These are phyloP conservation scores for Grigorovia jiainica DNA, from an alignment of 805 yeast species.

Conservation along the genomic window DNA sequence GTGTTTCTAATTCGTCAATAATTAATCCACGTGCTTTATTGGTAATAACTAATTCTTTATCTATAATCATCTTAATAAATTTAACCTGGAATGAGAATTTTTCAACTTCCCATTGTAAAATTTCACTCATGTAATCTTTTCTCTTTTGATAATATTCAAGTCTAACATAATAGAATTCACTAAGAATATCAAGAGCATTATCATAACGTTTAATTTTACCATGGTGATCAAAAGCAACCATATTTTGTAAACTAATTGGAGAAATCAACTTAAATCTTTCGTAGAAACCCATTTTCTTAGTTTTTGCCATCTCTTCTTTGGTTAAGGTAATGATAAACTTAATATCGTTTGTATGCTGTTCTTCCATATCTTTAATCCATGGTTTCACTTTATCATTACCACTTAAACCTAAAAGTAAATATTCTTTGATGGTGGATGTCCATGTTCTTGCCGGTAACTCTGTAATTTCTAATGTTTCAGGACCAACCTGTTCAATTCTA, in stretches of 20 bases:
- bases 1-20: constrained; percentile 49
- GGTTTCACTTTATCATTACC: constrained; percentile 67
- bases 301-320: constrained; percentile 75
- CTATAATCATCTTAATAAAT: constrained; percentile 84
- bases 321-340: constrained; percentile 68
- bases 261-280: constrained; percentile 75
- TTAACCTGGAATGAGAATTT: constrained; percentile 77
- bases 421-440: constrained; percentile 88
- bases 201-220: constrained; percentile 83
- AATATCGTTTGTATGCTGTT: constrained; percentile 79
- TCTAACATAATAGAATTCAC: constrained; percentile 78
- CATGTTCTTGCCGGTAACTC: constrained; percentile 89
- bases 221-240: constrained; percentile 90
- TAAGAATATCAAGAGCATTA: constrained; percentile 62
- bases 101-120: constrained; percentile 64
- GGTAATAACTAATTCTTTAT: constrained; percentile 54
- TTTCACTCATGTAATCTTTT: constrained; percentile 66
- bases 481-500: constrained; percentile 69
- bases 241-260: constrained; percentile 63
- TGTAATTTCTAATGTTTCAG: constrained; percentile 73
- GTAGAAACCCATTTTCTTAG: constrained; percentile 64
- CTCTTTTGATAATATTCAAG: constrained; percentile 85
- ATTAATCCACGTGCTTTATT: constrained; percentile 64
- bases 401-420: constrained; percentile 57
- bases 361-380: constrained; percentile 93